phyloP scores from a whole-genome alignment of 2,329 filamentous ascomycete species.

The Aspergillus fumigatiaffinis region DNA sequence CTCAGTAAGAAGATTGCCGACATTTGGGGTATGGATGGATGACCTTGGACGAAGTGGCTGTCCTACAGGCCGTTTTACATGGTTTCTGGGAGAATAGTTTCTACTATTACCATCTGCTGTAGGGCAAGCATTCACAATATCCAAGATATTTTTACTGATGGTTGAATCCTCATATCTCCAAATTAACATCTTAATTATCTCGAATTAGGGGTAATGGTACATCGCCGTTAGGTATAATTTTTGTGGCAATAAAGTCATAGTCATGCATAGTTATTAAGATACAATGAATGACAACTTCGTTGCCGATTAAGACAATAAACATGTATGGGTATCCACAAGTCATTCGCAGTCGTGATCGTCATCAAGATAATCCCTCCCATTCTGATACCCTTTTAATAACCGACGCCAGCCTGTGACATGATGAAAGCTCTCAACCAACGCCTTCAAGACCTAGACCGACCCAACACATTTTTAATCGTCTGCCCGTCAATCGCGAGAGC shows the following conservation, averaged over 20 bases:
- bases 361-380: background rate
- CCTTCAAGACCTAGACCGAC: constrained; percentile 4
- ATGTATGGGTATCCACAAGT: background rate
- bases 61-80: background rate
- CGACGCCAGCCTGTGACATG: background rate
- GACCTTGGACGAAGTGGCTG: background rate
- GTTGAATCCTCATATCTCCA: background rate
- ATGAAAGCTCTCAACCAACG: background rate
- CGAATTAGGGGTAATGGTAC: no score
- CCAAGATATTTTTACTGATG: background rate
- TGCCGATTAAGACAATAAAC: background rate
- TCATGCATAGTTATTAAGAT: no score
- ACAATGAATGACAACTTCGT: background rate
- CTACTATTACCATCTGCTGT: no score
- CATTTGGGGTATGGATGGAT: constrained; percentile 55
- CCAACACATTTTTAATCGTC: constrained; percentile 17
- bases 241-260: no score
- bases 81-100: background rate
- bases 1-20: constrained; percentile 69
- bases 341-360: background rate
- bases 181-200: background rate
- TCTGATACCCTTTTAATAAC: background rate
- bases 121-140: background rate
- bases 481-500: constrained; percentile 54
- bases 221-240: no score